phyloP scores from a whole-genome alignment of 2,329 filamentous ascomycete species.

The Escovopsis weberi region DNA sequence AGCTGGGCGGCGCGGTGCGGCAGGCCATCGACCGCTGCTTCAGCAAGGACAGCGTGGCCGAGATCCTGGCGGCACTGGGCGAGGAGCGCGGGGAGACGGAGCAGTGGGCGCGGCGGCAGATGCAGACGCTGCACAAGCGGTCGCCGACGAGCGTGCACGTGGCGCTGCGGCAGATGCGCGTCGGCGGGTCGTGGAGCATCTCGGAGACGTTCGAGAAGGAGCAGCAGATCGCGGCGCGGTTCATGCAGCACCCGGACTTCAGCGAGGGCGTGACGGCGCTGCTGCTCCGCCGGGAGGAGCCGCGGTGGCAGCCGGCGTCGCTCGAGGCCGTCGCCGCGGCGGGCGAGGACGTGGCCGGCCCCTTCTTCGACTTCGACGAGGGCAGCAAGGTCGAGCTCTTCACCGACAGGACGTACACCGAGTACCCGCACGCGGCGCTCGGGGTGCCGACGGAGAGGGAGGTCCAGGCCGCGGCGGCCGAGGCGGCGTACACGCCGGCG shows the following conservation, averaged over 20 bases:
- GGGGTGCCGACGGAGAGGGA: conserved; percentile 61
- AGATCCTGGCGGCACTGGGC: conserved; percentile 56
- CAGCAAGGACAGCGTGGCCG: conserved; percentile 47
- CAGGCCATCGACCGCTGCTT: conserved; percentile 78
- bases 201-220: conserved; percentile 74
- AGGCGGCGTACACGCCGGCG: conserved; percentile 27
- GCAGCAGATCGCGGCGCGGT: conserved; percentile 67
- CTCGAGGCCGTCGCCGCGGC: conserved; percentile 48
- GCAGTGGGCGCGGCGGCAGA: conserved; percentile 66
- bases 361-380: conserved; percentile 50
- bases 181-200: conserved; percentile 66
- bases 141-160: conserved; percentile 84
- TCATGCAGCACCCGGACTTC: conserved; percentile 90
- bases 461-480: conserved; percentile 30
- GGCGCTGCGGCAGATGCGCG: conserved; percentile 65
- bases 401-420: conserved; percentile 44
- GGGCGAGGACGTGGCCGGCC: conserved; percentile 38
- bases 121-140: conserved; percentile 58
- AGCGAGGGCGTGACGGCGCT: conserved; percentile 76
- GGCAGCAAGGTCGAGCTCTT: conserved; percentile 43
- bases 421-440: conserved; percentile 59
- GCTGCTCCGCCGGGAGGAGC: conserved; percentile 55
- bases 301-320: conserved; percentile 62
- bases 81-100: conserved; percentile 36
- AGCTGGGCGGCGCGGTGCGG: conserved; percentile 55